Evolutionary conservation across 2,329 filamentous ascomycete species (phyloP).

Genomic region (Cladophialophora exuberans): DNA sequence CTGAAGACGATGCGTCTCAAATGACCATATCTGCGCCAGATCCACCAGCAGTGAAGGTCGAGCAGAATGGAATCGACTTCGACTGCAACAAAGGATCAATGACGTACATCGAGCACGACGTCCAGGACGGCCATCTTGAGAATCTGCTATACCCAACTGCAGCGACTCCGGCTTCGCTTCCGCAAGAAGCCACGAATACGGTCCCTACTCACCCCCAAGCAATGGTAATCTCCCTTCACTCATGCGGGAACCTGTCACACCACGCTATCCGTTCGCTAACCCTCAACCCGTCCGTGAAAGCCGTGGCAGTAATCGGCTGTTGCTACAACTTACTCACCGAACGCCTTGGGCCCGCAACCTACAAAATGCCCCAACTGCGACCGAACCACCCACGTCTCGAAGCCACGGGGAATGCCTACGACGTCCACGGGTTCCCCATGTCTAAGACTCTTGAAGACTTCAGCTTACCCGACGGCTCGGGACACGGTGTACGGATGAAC

Average conservation of each 20-base stretch:
- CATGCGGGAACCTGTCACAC: conserved; percentile 95
- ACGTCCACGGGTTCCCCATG: conserved; percentile 94
- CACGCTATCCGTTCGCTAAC: conserved; percentile 86
- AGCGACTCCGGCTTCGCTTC: not conserved
- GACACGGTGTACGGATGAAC: conserved; percentile 73
- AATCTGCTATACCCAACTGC: conserved; percentile 36
- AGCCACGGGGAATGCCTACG: conserved; percentile 70
- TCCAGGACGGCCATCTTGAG: conserved; percentile 48
- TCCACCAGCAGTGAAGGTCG: conserved; percentile 1
- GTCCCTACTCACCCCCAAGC: conserved; percentile 18
- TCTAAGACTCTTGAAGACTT: conserved; percentile 67
- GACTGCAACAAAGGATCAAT: conserved; percentile 37
- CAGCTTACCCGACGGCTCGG: conserved; percentile 49
- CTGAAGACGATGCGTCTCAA: not conserved
- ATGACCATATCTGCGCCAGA: conserved; percentile 9
- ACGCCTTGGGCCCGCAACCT: conserved; percentile 80
- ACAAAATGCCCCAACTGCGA: conserved; percentile 78
- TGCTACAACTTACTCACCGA: conserved; percentile 98
- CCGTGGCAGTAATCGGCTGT: conserved; percentile 95
- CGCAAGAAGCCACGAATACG: not conserved
- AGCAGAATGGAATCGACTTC: conserved; percentile 1
- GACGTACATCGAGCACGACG: conserved; percentile 50
- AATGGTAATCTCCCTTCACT: conserved; percentile 94
- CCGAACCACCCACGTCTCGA: conserved; percentile 72
- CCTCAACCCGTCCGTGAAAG: conserved; percentile 79